Evolutionary conservation across 2,329 filamentous ascomycete genomes (phyloP).

Genomic region (Diaporthe sp.): DNA sequence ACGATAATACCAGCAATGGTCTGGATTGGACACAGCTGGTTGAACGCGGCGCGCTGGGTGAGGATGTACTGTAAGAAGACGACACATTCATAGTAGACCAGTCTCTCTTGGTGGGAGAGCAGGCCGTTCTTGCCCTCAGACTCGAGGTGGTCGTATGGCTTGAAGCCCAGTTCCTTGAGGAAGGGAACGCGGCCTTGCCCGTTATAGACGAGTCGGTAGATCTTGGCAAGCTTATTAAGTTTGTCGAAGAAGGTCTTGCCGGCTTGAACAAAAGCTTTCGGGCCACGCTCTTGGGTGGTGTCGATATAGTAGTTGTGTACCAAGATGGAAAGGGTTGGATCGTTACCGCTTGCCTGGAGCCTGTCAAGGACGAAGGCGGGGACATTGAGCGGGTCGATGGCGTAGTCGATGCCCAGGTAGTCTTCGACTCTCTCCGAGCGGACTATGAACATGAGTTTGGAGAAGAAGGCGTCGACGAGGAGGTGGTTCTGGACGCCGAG

Average conservation of each 20-base stretch:
- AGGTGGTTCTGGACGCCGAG: conserved; percentile 34
- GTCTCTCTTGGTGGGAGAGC: conserved; percentile 40
- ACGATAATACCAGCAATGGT: conserved; percentile 46
- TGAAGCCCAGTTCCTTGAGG: conserved; percentile 32
- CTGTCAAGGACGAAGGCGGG: conserved; percentile 30
- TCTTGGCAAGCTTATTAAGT: conserved; percentile 37
- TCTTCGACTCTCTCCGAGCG: conserved; percentile 16
- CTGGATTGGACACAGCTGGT: conserved; percentile 43
- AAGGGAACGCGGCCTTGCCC: conserved; percentile 28
- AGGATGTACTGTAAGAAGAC: conserved; percentile 47
- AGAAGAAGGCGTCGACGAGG: conserved; percentile 25
- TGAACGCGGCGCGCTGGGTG: conserved; percentile 42
- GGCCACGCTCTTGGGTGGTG: conserved; percentile 41
- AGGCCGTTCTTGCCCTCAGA: conserved; percentile 32
- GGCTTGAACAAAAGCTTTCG: conserved; percentile 42
- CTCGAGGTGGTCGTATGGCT: conserved; percentile 35
- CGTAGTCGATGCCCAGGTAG: conserved; percentile 26
- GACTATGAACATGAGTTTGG: conserved; percentile 23
- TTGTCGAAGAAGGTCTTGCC: conserved; percentile 40
- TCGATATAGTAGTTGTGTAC: conserved; percentile 48
- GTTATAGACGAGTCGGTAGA: conserved; percentile 33
- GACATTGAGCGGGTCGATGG: conserved; percentile 32
- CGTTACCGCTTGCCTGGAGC: conserved; percentile 26
- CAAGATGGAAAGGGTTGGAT: conserved; percentile 43
- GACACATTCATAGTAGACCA: conserved; percentile 37